These are phyloP conservation scores for Aphanomyces astaci DNA, from an alignment of 352 stramenopile genomes.

Conservation along the genomic window DNA sequence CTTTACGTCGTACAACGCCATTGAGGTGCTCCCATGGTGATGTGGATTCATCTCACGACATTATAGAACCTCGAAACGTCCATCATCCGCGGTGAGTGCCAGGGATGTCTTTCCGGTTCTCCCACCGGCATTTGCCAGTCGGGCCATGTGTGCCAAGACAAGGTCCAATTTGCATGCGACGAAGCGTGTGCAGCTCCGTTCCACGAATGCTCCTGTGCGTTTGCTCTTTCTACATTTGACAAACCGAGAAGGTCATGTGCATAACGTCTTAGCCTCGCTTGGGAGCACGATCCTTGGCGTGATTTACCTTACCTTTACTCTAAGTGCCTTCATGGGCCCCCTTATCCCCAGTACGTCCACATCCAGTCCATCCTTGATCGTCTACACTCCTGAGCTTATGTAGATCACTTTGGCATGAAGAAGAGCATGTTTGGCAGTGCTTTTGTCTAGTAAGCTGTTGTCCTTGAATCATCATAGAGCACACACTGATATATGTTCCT, in stretches of 20 bases:
- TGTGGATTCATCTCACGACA: no score
- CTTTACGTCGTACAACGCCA: slow-evolving; percentile 16
- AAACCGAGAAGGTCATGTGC: no score
- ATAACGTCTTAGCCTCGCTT: not conserved
- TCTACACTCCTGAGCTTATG: not conserved
- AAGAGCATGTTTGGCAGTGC: slow-evolving; percentile 6
- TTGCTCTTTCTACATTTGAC: not conserved
- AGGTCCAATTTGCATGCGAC: slow-evolving; percentile 2
- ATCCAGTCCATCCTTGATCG: not conserved
- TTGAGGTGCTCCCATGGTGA: not conserved
- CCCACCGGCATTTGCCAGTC: not conserved
- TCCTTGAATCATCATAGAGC: no score
- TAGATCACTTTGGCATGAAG: slow-evolving; percentile 14
- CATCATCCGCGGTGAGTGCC: slow-evolving; percentile 15
- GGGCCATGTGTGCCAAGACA: not conserved
- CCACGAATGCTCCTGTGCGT: slow-evolving; percentile 2
- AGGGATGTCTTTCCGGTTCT: not conserved
- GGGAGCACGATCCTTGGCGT: slow-evolving; percentile 18
- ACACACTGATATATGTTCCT: not conserved
- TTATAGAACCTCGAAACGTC: slow-evolving; percentile 19
- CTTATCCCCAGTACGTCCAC: slow-evolving; percentile 4
- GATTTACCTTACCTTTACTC: slow-evolving; percentile 10
- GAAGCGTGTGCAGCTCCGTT: not conserved
- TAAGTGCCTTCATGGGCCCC: slow-evolving; percentile 12
- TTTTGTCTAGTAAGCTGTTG: slow-evolving; percentile 5